Conservation (phyloP, 2,329 filamentous ascomycete species). For the Diaporthe vexans region DNA sequence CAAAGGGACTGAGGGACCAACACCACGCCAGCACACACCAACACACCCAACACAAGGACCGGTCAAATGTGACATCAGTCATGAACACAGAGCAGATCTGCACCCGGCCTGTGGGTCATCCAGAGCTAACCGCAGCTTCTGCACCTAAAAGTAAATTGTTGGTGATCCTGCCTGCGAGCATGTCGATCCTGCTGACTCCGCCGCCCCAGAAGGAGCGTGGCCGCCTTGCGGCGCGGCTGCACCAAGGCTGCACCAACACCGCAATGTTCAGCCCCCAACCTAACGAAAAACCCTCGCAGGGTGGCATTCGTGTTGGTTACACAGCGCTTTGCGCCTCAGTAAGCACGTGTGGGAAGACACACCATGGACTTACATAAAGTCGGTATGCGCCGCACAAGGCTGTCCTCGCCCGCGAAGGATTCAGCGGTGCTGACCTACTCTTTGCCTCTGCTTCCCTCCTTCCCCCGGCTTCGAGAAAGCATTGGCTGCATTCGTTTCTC, state of each 20-base stretch:
- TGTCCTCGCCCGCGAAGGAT: conserved; percentile 3
- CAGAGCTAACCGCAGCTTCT: not conserved
- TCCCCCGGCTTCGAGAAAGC: not conserved
- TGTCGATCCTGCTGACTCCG: conserved; percentile 30
- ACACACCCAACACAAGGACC: not conserved
- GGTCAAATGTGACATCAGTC: not conserved
- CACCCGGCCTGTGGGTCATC: not conserved
- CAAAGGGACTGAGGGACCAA: not conserved
- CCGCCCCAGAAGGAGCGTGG: conserved; percentile 20
- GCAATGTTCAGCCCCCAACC: not conserved
- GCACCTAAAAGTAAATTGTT: conserved; percentile 20
- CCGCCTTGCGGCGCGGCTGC: conserved; percentile 16
- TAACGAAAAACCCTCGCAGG: not conserved
- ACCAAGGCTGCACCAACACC: conserved; percentile 19
- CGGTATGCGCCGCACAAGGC: conserved; percentile 5
- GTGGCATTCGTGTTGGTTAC: conserved; percentile 3
- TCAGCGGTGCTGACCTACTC: conserved; percentile 21
- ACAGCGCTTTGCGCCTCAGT: conserved; percentile 17
- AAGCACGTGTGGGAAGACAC: not conserved
- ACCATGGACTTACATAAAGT: conserved; percentile 23
- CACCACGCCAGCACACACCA: not conserved
- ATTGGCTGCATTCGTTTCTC: conserved; percentile 1
- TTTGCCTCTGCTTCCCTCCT: not conserved
- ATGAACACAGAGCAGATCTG: not conserved
- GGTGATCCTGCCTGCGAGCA: conserved; percentile 5